phyloP scores from a whole-genome alignment of 129 eudicot genomes.

The Deinandra increscens region DNA sequence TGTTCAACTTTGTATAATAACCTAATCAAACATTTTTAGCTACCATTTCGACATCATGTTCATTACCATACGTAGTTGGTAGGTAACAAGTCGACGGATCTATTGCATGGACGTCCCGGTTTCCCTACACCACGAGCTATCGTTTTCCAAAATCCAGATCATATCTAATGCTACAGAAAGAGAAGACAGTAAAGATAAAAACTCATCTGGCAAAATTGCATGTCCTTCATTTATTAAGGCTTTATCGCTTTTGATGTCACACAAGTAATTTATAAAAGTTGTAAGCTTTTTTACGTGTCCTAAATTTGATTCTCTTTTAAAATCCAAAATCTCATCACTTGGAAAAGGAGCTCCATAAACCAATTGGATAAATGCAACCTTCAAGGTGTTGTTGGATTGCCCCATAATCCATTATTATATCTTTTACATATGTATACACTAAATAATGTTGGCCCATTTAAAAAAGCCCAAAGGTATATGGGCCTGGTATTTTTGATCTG shows the following conservation, averaged over 20 bases:
- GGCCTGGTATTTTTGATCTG: no score
- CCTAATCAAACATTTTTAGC: neutral
- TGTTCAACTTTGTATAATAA: no score
- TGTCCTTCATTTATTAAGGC: slow-evolving; percentile 4
- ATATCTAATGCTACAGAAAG: slow-evolving; percentile 22
- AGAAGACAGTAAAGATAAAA: no score
- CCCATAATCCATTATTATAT: no score
- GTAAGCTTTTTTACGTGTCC: neutral
- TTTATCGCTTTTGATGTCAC: neutral
- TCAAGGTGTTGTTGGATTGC: no score
- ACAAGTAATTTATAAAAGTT: neutral
- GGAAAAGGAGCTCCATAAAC: neutral
- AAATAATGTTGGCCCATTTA: neutral
- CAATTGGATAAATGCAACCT: neutral
- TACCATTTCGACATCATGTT: neutral
- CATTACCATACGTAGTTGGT: slow-evolving; percentile 12
- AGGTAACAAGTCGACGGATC: slow-evolving; percentile 16
- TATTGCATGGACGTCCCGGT: no score
- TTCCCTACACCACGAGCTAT: slow-evolving; percentile 10
- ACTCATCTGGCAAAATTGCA: no score
- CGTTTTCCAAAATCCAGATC: slow-evolving; percentile 8
- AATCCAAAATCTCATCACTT: neutral
- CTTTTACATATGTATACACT: no score
- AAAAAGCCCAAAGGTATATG: neutral
- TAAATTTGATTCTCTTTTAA: neutral